Conservation (phyloP, 345 rosid species). For the Ceriops tagal region DNA sequence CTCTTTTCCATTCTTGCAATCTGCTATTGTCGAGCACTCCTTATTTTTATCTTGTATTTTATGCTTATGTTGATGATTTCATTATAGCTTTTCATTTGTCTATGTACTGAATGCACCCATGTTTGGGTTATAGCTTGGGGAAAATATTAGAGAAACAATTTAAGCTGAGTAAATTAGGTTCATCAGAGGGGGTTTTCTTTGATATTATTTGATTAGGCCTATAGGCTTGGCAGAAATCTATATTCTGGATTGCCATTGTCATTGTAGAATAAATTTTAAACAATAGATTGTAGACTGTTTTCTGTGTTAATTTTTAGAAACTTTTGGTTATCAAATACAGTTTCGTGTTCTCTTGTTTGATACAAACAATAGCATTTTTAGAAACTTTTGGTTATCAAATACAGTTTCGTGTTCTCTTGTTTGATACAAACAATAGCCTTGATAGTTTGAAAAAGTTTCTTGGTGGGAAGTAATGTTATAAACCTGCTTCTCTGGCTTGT, state of each 20-base stretch:
- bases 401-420: background rate
- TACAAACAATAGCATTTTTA: background rate
- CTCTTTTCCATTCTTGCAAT: background rate
- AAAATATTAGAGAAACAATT: background rate
- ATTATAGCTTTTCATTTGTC: too few relatives aligned
- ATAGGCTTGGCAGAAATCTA: background rate
- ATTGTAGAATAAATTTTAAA: background rate
- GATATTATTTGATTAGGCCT: background rate
- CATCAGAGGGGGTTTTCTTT: background rate
- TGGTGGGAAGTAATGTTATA: too few relatives aligned
- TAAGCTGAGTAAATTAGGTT: background rate
- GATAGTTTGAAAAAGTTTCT: too few relatives aligned
- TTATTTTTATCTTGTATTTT: background rate
- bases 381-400: too few relatives aligned
- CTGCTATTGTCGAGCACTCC: too few relatives aligned
- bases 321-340: too few relatives aligned
- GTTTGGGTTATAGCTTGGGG: too few relatives aligned
- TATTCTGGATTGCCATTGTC: background rate
- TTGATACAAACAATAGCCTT: background rate
- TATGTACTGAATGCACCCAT: too few relatives aligned
- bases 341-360: background rate
- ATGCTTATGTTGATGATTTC: too few relatives aligned
- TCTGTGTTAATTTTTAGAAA: background rate
- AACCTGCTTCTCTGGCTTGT: background rate
- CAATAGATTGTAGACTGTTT: background rate